Evolutionary conservation across 2,329 filamentous ascomycete genomes (phyloP), one percentile per base, ranked within the genome.

Genomic region (Teratosphaeria pseudoeucalypti): DNA sequence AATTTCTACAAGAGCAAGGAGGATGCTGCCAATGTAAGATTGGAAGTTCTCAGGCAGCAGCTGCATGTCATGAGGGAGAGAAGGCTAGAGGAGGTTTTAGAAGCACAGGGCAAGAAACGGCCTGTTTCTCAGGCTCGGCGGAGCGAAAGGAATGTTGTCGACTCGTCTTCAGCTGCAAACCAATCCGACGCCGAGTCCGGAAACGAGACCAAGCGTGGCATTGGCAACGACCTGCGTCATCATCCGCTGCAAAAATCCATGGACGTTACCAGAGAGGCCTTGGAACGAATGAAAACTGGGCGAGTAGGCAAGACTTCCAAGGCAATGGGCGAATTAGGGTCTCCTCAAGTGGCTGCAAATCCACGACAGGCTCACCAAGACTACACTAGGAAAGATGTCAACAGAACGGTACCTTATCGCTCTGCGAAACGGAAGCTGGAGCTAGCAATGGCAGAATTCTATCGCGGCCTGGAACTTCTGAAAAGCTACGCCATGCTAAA

Each of bases 401-500:
- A 72, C 3, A 83, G 85, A 47, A 88, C 23, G 6, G 96, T 0
- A 6, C 83, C 92, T 0, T 96, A 97, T 74, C 83, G 89, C 29
- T 86, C 86, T 2, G 94, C 94, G 1, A 97, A 96, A 75, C 82
- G 88, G 61, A 96, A 96, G 75, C 80, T 99, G 59, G 97, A 97
- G 74, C 77, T 90, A 55, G 94, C 94, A 0, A 75, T 97, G 56
- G 89, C 95, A 68, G 94, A 97, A 72, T 96, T 91, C 72, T 97
- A 99, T 72, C 87, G 92, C 23, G 88, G 89, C 0, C 80, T 99
- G 14, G 94, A 99, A 71, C 78, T 97, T 54, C 81, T 99, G 61
- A 97, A 96, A 75, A 89, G 90, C 0, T 99, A 95, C 68, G 87
- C 91, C 1, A 77, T 95, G 26, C 79, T 96, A 14, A 99, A 99